phyloP scores from a whole-genome alignment of 371 early-diverging fungal species.

The Nematocida displodere region DNA sequence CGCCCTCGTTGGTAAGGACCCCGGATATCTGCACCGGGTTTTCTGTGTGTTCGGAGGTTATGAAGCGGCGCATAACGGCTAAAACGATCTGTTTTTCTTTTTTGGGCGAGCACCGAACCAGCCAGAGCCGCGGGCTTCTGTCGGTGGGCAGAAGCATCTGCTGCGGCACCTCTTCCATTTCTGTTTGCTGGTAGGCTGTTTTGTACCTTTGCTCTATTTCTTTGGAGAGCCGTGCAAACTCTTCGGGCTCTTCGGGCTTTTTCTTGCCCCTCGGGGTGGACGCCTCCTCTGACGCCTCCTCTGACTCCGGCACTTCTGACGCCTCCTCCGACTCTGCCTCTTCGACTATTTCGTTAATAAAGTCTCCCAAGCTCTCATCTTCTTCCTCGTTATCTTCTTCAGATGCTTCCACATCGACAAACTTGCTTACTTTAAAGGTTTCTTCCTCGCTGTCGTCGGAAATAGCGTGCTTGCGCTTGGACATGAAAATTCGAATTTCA shows the following conservation, averaged over 20 bases:
- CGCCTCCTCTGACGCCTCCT: slow-evolving; percentile 5
- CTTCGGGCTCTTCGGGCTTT: neutral
- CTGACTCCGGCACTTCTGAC: slow-evolving; percentile 1
- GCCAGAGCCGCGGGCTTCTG: slow-evolving; percentile 82
- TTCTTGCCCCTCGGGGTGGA: neutral
- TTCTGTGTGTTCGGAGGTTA: slow-evolving; percentile 68
- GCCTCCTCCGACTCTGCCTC: slow-evolving; percentile 24
- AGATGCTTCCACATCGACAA: slow-evolving; percentile 63
- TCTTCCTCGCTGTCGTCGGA: slow-evolving; percentile 47
- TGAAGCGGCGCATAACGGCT: slow-evolving; percentile 72
- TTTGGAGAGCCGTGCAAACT: slow-evolving; percentile 53
- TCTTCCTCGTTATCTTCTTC: slow-evolving; percentile 61
- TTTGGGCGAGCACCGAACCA: slow-evolving; percentile 79
- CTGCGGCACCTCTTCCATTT: slow-evolving; percentile 62
- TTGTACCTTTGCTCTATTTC: slow-evolving; percentile 59
- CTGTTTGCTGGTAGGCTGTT: slow-evolving; percentile 34
- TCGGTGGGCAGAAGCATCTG: slow-evolving; percentile 77
- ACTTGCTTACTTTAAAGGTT: slow-evolving; percentile 57
- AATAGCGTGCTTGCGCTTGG: slow-evolving; percentile 31
- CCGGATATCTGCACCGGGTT: slow-evolving; percentile 67
- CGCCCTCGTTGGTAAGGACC: slow-evolving; percentile 75
- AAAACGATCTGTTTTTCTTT: slow-evolving; percentile 79
- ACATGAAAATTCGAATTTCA: slow-evolving; percentile 11
- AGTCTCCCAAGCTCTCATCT: slow-evolving; percentile 8
- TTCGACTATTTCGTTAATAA: slow-evolving; percentile 57